Base-by-base conservation (phyloP, 2,329 filamentous ascomycete species). In the Venturia oleaginea region DNA sequence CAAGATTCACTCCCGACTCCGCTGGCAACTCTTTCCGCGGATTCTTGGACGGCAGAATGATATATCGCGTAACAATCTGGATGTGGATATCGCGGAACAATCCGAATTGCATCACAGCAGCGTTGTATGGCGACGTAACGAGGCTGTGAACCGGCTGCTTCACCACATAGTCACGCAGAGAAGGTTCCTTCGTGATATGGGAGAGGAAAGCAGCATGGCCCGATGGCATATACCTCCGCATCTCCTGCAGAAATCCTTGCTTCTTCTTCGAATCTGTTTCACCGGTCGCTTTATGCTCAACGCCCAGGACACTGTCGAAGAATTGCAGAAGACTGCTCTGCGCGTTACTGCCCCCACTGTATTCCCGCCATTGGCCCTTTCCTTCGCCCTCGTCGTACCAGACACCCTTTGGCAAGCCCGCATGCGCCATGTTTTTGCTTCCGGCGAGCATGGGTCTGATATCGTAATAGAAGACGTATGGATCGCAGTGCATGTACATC, bases 321-420 rank as follows among this genome's bases (percentile, higher is more conserved):
- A 82, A 79, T 60, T 83, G 81, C 3, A 84, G 76, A 57, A 84
- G 67, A 0, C 81, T 82, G 70, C 80, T 83, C 68, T 83, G 81
- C 0, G 79, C 81, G 68, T 84, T 84, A 67, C 81, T 83, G 0
- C 81, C 81, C 2, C 81, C 81, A 38, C 80, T 78, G 65, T 81
- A 80, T 61, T 80, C 78, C 24, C 75, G 74, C 80, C 80, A 83
- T 15, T 77, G 71, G 0, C 80, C 80, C 43, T 75, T 74, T 0
- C 78, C 79, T 8, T 79, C 68, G 3, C 80, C 81, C 46, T 79
- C 72, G 63, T 83, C 80, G 67, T 82, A 83, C 67, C 81, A 83
- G 2, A 83, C 77, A 13, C 81, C 81, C 6, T 76, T 74, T 0
- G 81, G 80, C 37, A 83, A 69, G 3, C 81, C 81, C 0, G 80